Conservation (phyloP, 495 filamentous ascomycete genomes). For the Aspergillus ostianus region DNA sequence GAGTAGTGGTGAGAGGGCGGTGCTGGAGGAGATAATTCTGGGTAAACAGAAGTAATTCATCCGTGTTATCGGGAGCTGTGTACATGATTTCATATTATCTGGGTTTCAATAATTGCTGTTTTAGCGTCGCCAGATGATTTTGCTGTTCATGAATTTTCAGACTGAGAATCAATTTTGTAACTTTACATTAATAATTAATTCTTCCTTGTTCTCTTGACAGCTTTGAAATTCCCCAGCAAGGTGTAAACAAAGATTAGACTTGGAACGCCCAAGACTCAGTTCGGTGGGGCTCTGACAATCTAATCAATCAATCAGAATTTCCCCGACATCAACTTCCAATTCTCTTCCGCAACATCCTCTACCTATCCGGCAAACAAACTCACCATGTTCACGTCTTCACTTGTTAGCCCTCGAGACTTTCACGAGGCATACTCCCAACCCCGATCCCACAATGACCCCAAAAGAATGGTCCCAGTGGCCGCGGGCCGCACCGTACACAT, state of each 20-base stretch:
- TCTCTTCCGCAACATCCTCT: too few species aligned
- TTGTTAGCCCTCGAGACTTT: slow-evolving; percentile 22
- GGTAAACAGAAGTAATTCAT: slow-evolving; percentile 8
- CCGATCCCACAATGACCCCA: not conserved
- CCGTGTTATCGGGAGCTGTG: not conserved
- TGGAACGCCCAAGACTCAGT: too few species aligned
- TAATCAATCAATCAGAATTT: too few species aligned
- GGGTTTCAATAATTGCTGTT: not conserved
- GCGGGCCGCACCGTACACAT: slow-evolving; percentile 17
- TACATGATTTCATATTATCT: not conserved
- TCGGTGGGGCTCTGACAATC: too few species aligned
- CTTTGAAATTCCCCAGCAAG: too few species aligned
- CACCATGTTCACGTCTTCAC: slow-evolving; percentile 15
- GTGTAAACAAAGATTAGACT: too few species aligned
- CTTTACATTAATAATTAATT: too few species aligned
- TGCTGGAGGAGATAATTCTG: slow-evolving; percentile 54
- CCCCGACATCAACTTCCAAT: too few species aligned
- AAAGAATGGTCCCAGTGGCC: slow-evolving; percentile 27
- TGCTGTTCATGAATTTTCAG: not conserved
- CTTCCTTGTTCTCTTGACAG: too few species aligned
- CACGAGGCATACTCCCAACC: slow-evolving; percentile 4
- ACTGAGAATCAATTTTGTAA: not conserved
- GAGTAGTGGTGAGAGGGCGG: slow-evolving; percentile 68
- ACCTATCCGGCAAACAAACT: not conserved
- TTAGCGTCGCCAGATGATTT: not conserved